phyloP scores from a whole-genome alignment of 176 grass and related monocot genomes.

The Carex myosuroides region DNA sequence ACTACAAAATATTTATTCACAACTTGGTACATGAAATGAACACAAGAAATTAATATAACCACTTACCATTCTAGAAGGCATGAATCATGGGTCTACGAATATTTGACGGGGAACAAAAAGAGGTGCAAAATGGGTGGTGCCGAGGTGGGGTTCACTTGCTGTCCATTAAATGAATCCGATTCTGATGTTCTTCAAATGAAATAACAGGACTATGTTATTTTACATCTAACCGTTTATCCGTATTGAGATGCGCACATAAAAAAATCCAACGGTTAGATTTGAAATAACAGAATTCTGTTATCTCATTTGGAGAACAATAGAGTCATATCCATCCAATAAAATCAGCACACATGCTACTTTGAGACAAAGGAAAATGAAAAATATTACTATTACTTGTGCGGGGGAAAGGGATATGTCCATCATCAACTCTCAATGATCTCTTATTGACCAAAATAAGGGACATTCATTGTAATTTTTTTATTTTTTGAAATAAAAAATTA shows the following conservation, averaged over 20 bases:
- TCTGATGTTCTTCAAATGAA: too few species aligned
- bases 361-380: neutral
- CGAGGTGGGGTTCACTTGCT: neutral
- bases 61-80: neutral
- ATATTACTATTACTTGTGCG: neutral
- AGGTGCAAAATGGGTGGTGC: neutral
- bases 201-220: too few species aligned
- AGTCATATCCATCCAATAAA: neutral
- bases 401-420: neutral
- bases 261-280: too few species aligned
- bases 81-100: neutral
- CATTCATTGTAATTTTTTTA: neutral
- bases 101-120: neutral
- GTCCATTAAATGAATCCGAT: neutral
- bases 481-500: too few species aligned
- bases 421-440: neutral
- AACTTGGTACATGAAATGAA: neutral
- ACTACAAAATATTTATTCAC: neutral
- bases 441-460: neutral
- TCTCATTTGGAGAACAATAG: too few species aligned
- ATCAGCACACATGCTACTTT: neutral
- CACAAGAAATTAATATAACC: neutral
- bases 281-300: too few species aligned
- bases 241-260: too few species aligned
- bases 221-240: too few species aligned